Percentiles rank a stretch among this genome's conserved stretches.
Evolutionary conservation across 257 asterid species (phyloP).

Genomic region (Solanum infundibuliforme): DNA sequence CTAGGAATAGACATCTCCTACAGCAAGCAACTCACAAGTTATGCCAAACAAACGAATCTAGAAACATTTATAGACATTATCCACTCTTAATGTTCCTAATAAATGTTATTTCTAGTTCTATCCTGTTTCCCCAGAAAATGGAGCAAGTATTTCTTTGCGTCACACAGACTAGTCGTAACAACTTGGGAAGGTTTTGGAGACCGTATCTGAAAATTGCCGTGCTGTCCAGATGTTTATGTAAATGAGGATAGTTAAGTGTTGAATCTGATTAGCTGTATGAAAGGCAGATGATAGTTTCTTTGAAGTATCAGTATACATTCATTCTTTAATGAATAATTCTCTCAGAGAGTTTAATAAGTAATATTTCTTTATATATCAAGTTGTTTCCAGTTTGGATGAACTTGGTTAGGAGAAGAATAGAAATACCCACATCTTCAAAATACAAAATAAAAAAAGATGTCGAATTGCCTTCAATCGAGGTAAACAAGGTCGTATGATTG

Average conservation of each 20-base stretch:
- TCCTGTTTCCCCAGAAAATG: not conserved
- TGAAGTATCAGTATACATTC: not conserved
- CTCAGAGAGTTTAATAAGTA: not conserved
- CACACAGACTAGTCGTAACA: not conserved
- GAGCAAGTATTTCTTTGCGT: not conserved
- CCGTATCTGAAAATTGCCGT: not conserved
- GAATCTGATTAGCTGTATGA: not conserved
- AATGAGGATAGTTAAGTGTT: not conserved
- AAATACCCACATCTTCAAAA: not conserved
- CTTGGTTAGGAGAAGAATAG: not conserved
- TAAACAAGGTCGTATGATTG: not conserved
- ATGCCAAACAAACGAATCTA: not conserved
- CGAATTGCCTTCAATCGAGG: not conserved
- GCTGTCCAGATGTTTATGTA: not conserved
- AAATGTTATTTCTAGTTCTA: not conserved
- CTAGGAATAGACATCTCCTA: conserved; percentile 75
- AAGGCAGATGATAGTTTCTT: not conserved
- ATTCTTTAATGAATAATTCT: not conserved
- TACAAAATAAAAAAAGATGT: not conserved
- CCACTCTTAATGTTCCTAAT: not conserved
- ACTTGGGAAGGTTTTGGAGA: not conserved
- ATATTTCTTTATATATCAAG: not conserved
- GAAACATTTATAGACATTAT: not conserved
- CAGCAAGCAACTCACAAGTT: conserved; percentile 4
- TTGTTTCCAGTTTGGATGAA: not conserved